These are phyloP conservation scores for Penicillium sp. DNA, from an alignment of 2,329 filamentous ascomycete species.

Conservation along the genomic window DNA sequence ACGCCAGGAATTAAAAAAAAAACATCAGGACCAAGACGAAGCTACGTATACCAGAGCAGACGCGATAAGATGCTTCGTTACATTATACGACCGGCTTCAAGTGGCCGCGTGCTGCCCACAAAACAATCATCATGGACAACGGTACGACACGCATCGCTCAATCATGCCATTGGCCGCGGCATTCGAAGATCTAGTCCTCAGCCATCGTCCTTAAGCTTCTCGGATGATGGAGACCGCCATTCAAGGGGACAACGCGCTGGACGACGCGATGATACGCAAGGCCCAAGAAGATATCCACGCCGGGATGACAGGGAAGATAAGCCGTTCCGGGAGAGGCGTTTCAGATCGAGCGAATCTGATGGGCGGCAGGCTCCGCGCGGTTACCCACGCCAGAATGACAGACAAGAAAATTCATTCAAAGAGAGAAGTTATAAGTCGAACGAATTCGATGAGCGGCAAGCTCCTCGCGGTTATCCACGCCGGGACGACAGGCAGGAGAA, in stretches of 20 bases:
- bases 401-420: neutral
- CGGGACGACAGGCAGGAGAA: neutral
- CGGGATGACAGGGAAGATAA: neutral
- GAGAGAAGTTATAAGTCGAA: neutral
- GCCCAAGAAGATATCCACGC: neutral
- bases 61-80: slow-evolving; percentile 9
- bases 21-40: neutral
- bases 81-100: neutral
- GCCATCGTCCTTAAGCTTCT: slow-evolving; percentile 1
- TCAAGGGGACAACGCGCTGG: slow-evolving; percentile 3
- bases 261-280: neutral
- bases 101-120: neutral
- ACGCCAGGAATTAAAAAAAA: slow-evolving; percentile 8
- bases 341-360: neutral
- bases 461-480: neutral
- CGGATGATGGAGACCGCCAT: neutral
- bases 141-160: slow-evolving; percentile 56
- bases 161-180: slow-evolving; percentile 68
- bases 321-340: neutral
- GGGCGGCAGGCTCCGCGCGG: neutral
- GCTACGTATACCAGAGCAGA: neutral
- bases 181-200: slow-evolving; percentile 50
- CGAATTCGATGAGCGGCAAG: neutral
- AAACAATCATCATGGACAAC: slow-evolving; percentile 12
- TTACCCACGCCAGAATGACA: neutral